These are phyloP conservation scores for Colletotrichum lentis DNA, from an alignment of 2,329 filamentous ascomycete species.

Conservation along the genomic window DNA sequence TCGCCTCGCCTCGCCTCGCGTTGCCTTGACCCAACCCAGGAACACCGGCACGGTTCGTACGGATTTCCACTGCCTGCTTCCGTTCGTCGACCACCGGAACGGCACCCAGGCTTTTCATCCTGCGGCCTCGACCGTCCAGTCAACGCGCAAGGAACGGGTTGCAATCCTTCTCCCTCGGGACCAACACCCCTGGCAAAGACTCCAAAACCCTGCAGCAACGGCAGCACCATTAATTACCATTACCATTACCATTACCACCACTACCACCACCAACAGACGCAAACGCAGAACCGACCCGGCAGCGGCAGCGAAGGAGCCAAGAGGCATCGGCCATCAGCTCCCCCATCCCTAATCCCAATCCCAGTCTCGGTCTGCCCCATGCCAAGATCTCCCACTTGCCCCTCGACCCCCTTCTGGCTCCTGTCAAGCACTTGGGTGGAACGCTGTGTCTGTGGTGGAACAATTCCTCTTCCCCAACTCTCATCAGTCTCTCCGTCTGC, in stretches of 20 bases:
- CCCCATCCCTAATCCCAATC: slow-evolving; percentile 6
- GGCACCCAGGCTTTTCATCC: slow-evolving; percentile 26
- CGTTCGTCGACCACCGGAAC: slow-evolving; percentile 6
- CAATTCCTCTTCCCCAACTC: slow-evolving; percentile 37
- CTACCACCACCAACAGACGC: slow-evolving; percentile 2
- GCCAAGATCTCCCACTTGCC: slow-evolving; percentile 35
- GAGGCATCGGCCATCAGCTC: slow-evolving; percentile 3
- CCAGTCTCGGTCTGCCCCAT: slow-evolving; percentile 29
- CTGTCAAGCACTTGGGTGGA: slow-evolving; percentile 35
- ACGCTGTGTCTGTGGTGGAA: slow-evolving; percentile 40
- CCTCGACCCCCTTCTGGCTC: slow-evolving; percentile 28
- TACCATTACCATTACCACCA: slow-evolving; percentile 7
- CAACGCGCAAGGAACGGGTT: slow-evolving; percentile 15
- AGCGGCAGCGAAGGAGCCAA: not conserved
- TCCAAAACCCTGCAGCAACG: slow-evolving; percentile 19
- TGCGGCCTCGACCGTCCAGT: slow-evolving; percentile 13
- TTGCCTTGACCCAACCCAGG: slow-evolving; percentile 8
- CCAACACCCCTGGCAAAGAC: slow-evolving; percentile 27
- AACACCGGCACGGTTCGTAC: slow-evolving; percentile 19
- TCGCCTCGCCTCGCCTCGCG: not conserved
- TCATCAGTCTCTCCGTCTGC: slow-evolving; percentile 37
- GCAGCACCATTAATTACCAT: not conserved
- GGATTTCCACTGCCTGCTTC: not conserved
- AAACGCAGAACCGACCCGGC: not conserved
- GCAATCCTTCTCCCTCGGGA: slow-evolving; percentile 7